A percentile compares a stretch with the other conserved stretches of the same genome.
Evolutionary conservation across 495 filamentous ascomycete genomes (phyloP).

Genomic region (Evernia prunastri): DNA sequence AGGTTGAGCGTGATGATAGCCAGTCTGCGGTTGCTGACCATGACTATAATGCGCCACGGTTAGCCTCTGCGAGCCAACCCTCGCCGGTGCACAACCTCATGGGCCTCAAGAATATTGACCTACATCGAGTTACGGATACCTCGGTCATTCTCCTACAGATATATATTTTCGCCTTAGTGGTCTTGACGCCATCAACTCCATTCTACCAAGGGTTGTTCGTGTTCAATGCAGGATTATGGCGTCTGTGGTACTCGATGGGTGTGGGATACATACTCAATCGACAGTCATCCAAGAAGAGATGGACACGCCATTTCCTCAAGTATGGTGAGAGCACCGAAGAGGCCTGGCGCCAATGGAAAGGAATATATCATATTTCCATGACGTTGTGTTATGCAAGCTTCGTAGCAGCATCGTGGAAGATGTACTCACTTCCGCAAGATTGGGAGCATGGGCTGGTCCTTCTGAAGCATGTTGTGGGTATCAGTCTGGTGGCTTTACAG

Average conservation of each 20-base stretch:
- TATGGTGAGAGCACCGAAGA: conserved; percentile 84
- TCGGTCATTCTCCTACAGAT: conserved; percentile 66
- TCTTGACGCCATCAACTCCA: conserved; percentile 70
- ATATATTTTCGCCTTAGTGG: conserved; percentile 64
- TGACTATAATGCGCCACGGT: conserved; percentile 29
- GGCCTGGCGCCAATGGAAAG: conserved; percentile 98
- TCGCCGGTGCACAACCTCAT: conserved; percentile 70
- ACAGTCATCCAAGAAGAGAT: conserved; percentile 83
- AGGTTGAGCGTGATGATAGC: conserved; percentile 37
- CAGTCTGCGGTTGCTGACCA: conserved; percentile 24
- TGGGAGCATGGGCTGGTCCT: conserved; percentile 79
- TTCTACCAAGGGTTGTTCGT: conserved; percentile 72
- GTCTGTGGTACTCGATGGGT: conserved; percentile 87
- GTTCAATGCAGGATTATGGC: conserved; percentile 70
- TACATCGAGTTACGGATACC: conserved; percentile 77
- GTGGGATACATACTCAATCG: conserved; percentile 75
- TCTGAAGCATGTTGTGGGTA: conserved; percentile 79
- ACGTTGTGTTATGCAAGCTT: conserved; percentile 83
- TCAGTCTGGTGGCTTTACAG: conserved; percentile 75
- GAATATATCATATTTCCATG: conserved; percentile 88
- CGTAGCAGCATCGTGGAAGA: conserved; percentile 88
- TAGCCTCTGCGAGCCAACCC: conserved; percentile 43
- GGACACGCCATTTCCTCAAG: conserved; percentile 96
- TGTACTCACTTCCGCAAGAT: conserved; percentile 78
- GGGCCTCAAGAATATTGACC: conserved; percentile 75